phyloP scores from a whole-genome alignment of 768 basidiomycete genomes.

The Leccinum subgranulosum region DNA sequence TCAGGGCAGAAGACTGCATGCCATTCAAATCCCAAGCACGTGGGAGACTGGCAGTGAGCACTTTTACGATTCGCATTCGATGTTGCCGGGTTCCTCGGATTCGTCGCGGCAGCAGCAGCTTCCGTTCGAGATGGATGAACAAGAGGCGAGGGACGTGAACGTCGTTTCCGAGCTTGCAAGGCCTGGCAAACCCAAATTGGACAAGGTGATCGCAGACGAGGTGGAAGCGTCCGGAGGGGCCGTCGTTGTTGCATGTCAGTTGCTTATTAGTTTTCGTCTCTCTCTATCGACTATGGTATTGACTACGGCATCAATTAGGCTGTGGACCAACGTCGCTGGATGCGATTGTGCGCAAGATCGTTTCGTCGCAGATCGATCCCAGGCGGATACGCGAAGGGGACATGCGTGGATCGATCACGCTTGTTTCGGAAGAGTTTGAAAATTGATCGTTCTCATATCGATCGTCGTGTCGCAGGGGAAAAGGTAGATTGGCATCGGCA shows the following conservation, averaged over 20 bases:
- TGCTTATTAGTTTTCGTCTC: no score
- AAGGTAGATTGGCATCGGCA: background rate
- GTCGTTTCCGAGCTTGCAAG: slow-evolving; percentile 60
- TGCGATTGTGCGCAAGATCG: slow-evolving; percentile 61
- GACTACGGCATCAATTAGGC: slow-evolving; percentile 35
- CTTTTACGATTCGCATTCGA: background rate
- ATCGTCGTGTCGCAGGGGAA: background rate
- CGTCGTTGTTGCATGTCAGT: slow-evolving; percentile 69
- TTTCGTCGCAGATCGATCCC: slow-evolving; percentile 60
- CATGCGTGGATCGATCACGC: slow-evolving; percentile 53
- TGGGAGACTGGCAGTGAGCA: background rate
- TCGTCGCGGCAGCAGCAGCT: background rate
- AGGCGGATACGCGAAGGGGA: slow-evolving; percentile 50
- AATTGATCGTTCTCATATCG: slow-evolving; percentile 35
- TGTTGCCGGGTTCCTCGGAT: background rate
- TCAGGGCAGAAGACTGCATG: slow-evolving; percentile 6
- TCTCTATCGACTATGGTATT: background rate
- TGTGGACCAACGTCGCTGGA: slow-evolving; percentile 74
- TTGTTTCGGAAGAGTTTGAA: slow-evolving; percentile 69
- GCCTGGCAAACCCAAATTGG: slow-evolving; percentile 64
- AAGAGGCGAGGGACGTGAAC: slow-evolving; percentile 58
- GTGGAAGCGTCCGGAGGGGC: slow-evolving; percentile 52
- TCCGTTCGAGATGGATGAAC: slow-evolving; percentile 48
- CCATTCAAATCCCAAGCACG: background rate
- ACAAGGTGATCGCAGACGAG: slow-evolving; percentile 62